Evolutionary conservation across 2,329 filamentous ascomycete genomes (phyloP), one percentile per base, ranked within the genome.

Genomic region (Penicillium concentricum): DNA sequence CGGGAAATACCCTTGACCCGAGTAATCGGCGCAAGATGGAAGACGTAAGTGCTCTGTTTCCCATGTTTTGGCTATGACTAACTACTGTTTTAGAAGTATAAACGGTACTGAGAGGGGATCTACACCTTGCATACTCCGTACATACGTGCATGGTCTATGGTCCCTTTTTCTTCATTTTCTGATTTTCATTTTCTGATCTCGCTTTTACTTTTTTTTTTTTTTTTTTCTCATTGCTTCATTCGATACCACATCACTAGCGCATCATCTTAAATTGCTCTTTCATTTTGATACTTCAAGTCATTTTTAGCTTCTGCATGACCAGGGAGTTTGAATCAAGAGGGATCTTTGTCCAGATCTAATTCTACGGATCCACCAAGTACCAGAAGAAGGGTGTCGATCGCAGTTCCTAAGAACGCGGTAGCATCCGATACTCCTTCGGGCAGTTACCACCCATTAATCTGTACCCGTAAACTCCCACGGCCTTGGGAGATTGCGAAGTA

Each of bases 1-100:
- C 92, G 15, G 95, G 91, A 0, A 99, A 99, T 73, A 86, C 90
- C 45, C 80, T 99, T 65, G 94, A 99, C 78, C 89, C 89, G 51
- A 82, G 86, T 60, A 92, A 96, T 70, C 79, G 88, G 70, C 83
- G 90, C 67, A 87, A 89, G 70, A 86, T 92, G 69, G 90, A 96
- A 67, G 92, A 97, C 81, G 93, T 96, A 78, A 85, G 91, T 87
- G n/a, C n/a, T n/a, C n/a, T n/a, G 63, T n/a, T 8, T 16, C 6
- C 30, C 18, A 30, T 35, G n/a, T 20, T 22, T 20, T 5, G 28
- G 12, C 18, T 35, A 30, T 54, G 37, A 20, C 63, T 62, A 38
- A 60, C 46, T 12, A 1, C 52, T 15, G 26, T 30, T 34, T 9
- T 56, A 78, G 76, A 78, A 78, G 75, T 78, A 78, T 64, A 77